Base-by-base conservation (phyloP, 2,329 filamentous ascomycete genomes). In the Pseudogymnoascus sp. region DNA sequence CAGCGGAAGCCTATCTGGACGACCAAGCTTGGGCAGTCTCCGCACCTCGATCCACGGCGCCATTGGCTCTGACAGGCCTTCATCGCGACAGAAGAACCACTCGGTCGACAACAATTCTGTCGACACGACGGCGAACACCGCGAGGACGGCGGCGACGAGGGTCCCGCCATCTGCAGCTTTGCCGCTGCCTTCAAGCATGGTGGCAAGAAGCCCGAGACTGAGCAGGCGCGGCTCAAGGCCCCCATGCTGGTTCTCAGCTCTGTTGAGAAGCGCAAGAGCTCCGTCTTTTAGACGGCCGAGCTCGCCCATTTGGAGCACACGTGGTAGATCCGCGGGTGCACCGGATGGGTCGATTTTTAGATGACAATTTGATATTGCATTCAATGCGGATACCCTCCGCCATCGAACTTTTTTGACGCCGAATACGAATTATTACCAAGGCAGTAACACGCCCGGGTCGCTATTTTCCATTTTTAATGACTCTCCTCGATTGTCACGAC, bases 161-260 rank as follows among this genome's bases (percentile, higher is more conserved):
- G 80, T 62, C 73, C 75, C 43, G 79, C 75, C 72, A 82, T 80
- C 66, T 79, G 85, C 65, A 90, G 86, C 72, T 88, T 88, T 71
- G 85, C 85, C 64, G 83, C 83, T 62, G 81, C 87, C 25, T 86
- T 88, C 72, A 88, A 87, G 79, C 83, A 85, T 62, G 80, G 80
- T 72, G 75, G 77, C 58, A 75, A 79, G 77, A 83, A 86, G 75
- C 76, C 83, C 66, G 81, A 86, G 69, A 78, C 78, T 43, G 75
- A 77, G 60, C 81, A 84, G 67, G 81, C 83, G 64, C 86, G 91
- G 76, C 90, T 91, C 77, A 93, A 88, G 80, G 89, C 89, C 69
- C 89, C 91, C 61, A 88, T 92, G 81, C 85, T 96, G 72, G 89
- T 97, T 68, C 83, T 97, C 68, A 93, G 90, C 68, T 93, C 88